phyloP scores from a whole-genome alignment of 768 basidiomycete genomes.

The Suillus subaureus region DNA sequence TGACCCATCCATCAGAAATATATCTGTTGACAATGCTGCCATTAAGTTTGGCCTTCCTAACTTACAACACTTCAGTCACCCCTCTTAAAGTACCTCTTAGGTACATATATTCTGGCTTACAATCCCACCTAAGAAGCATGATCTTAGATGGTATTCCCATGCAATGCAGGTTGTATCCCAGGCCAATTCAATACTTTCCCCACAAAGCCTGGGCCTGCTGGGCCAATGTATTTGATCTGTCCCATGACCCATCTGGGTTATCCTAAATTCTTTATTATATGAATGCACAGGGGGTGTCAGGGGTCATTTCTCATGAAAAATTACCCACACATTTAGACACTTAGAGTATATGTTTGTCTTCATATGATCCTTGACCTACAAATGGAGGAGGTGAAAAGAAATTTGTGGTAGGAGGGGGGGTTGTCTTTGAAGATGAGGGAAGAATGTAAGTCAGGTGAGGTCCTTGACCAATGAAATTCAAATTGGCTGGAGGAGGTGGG shows the following conservation, averaged over 20 bases:
- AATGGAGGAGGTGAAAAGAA: no score
- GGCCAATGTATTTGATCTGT: background rate
- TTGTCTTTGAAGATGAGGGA: no score
- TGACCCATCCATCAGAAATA: constrained; percentile 20
- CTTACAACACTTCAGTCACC: constrained; percentile 13
- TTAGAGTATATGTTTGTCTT: background rate
- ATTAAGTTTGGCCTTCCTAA: background rate
- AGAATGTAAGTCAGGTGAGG: no score
- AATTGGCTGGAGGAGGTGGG: no score
- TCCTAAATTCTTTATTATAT: background rate
- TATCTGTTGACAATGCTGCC: constrained; percentile 27
- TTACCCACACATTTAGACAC: no score
- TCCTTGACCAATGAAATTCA: no score
- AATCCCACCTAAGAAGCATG: background rate
- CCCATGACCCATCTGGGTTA: background rate
- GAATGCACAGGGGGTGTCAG: background rate
- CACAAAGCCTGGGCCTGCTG: background rate
- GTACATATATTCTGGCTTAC: no score
- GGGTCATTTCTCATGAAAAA: no score
- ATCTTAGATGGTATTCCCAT: background rate
- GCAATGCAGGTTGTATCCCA: background rate
- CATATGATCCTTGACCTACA: background rate
- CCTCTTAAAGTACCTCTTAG: no score
- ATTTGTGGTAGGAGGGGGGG: no score
- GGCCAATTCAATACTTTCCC: background rate